Conservation (phyloP, 257 asterid species). For the Solanum paucissectum region DNA sequence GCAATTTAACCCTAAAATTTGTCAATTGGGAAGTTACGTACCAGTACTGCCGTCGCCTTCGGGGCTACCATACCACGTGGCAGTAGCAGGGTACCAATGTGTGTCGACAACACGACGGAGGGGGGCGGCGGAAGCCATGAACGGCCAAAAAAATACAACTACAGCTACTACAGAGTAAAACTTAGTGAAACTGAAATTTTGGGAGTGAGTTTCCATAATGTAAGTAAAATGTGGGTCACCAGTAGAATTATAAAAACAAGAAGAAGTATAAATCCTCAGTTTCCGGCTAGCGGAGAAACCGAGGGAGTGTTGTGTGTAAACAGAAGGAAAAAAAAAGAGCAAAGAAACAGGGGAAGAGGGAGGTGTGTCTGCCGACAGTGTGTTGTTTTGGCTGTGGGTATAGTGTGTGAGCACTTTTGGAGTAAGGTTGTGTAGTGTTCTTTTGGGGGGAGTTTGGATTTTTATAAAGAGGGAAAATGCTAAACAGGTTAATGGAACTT, state of each 20-base stretch:
- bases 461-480: background rate
- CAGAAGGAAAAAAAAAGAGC: background rate
- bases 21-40: background rate
- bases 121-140: conserved; percentile 13
- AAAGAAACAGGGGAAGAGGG: conserved; percentile 1
- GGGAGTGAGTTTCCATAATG: conserved; percentile 21
- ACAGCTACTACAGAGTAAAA: background rate
- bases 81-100: conserved; percentile 78
- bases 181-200: background rate
- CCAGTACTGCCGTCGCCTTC: conserved; percentile 97
- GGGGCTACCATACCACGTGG: conserved; percentile 99
- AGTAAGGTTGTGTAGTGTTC: background rate
- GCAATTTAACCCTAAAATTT: background rate
- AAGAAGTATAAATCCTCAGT: background rate
- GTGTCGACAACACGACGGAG: conserved; percentile 21
- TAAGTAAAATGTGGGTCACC: background rate
- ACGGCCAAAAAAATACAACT: background rate
- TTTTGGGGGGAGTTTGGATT: background rate
- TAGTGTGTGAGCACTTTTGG: background rate
- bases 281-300: conserved; percentile 42
- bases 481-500: background rate
- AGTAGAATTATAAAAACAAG: background rate
- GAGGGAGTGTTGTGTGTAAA: conserved; percentile 8
- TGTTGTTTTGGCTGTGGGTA: background rate
- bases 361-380: conserved; percentile 33